Evolutionary conservation across 257 asterid genomes (phyloP).

Genomic region (Solanum medicagineum): DNA sequence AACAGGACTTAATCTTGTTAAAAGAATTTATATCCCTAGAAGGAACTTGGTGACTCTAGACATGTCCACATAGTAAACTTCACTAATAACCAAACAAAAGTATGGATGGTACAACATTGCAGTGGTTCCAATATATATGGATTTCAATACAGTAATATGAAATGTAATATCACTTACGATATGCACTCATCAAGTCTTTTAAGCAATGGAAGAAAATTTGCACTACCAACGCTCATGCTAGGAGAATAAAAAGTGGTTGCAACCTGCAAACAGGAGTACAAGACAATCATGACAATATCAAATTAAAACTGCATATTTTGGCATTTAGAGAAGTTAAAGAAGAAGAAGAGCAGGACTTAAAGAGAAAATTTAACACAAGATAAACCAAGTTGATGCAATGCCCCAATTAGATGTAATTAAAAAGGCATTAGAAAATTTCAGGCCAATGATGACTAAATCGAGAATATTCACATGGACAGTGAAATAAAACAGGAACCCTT

Average conservation of each 20-base stretch:
- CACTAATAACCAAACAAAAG: neutral
- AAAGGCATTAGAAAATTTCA: neutral
- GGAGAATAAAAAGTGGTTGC: constrained; percentile 92
- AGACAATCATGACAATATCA: constrained; percentile 6
- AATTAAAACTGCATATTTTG: neutral
- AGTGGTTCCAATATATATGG: neutral
- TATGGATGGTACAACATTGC: neutral
- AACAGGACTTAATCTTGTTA: neutral
- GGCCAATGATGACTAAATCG: neutral
- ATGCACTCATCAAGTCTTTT: constrained; percentile 93
- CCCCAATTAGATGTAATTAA: neutral
- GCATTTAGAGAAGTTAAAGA: neutral
- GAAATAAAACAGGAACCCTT: neutral
- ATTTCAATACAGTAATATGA: neutral
- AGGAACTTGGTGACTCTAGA: neutral
- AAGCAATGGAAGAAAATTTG: constrained; percentile 82
- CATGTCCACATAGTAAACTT: neutral
- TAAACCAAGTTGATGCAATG: neutral
- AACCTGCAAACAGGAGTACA: constrained; percentile 54
- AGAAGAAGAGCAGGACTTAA: neutral
- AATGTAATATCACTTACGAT: constrained; percentile 49
- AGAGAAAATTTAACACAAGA: neutral
- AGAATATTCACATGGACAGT: neutral
- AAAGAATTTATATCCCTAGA: neutral
- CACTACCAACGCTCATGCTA: constrained; percentile 66